Conservation (phyloP, 768 basidiomycete genomes). For the Rhodosporidiobolus sp. region DNA sequence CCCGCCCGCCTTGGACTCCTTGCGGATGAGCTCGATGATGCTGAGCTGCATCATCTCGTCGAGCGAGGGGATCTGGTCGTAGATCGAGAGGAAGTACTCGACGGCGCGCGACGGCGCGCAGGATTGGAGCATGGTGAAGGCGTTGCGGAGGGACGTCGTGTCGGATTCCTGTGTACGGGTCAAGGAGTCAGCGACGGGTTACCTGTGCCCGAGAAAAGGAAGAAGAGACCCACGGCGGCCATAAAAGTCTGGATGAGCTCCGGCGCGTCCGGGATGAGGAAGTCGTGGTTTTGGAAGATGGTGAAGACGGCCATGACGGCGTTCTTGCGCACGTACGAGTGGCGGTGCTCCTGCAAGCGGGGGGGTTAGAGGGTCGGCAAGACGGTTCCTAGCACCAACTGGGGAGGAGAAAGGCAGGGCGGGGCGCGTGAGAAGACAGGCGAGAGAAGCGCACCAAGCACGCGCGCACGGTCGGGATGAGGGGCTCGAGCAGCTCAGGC, state of each 20-base stretch:
- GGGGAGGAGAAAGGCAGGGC: background rate
- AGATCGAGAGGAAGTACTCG: slow-evolving; percentile 80
- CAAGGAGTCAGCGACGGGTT: no score
- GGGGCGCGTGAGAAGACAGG: no score
- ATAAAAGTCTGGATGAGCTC: slow-evolving; percentile 96
- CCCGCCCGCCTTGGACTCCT: slow-evolving; percentile 67
- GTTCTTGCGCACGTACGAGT: slow-evolving; percentile 96
- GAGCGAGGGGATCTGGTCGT: slow-evolving; percentile 73
- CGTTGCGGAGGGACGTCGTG: slow-evolving; percentile 93
- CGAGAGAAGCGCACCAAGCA: slow-evolving; percentile 71
- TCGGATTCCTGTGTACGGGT: slow-evolving; percentile 64
- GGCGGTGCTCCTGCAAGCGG: slow-evolving; percentile 74
- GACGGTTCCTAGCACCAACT: no score
- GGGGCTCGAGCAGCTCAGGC: slow-evolving; percentile 87
- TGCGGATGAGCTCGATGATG: slow-evolving; percentile 85
- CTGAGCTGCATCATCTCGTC: slow-evolving; percentile 95
- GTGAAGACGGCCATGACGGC: slow-evolving; percentile 94
- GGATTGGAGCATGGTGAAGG: slow-evolving; percentile 84
- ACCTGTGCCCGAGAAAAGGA: background rate
- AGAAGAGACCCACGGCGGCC: slow-evolving; percentile 57
- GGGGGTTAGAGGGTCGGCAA: no score
- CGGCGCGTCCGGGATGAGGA: slow-evolving; percentile 92
- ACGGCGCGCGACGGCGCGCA: slow-evolving; percentile 81
- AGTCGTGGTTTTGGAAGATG: slow-evolving; percentile 89
- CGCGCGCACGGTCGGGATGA: slow-evolving; percentile 85